Base-by-base conservation (phyloP, 2,329 filamentous ascomycete species). In the Talaromyces amestolkiae region DNA sequence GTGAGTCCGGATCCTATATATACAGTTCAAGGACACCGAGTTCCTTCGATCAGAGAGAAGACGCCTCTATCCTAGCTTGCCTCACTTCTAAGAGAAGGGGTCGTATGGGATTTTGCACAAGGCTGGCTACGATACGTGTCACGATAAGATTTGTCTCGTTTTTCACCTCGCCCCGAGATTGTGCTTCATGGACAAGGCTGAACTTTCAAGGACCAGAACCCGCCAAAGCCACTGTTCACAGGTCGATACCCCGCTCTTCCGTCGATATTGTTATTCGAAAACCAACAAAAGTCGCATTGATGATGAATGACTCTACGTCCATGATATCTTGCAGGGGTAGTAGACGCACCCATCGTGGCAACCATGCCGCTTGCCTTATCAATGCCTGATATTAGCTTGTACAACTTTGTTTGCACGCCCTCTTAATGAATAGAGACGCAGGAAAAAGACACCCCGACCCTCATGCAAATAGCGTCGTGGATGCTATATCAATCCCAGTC, bases 181-280 rank as follows among this genome's bases (percentile, higher is more conserved):
- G 43, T 39, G 43, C 43, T 51, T 37, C 43, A 61, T 61, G 59
- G 43, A 61, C 59, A 51, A 61, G 59, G 59, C 59, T 61, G 59
- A 61, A 61, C 51, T 35, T 56, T 56, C 19, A 22, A 35, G 11
- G 51, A 56, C 24, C 27, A 56, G 31, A 56, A 35, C 51, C 17
- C 31, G 6, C 51, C 15, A 56, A 35, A 11, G 51, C 31, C 27
- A 35, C 24, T 56, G 51, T 56, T 35, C 15, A 56, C 15, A 35
- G 51, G 31, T 56, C 51, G 51, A 19, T 19, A 11, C 31, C 27
- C 51, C 51, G 17, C 17, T 56, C 51, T 56, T 56, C 51, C 13
- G 35, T 56, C 15, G 31, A 35, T 56, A 31, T 56, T 35, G 31
- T 35, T 56, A 35, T 31, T 33, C 27, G 49, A 54, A 56, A 56